Evolutionary conservation across 176 grass and related monocot genomes (phyloP).

Genomic region (Phragmites australis): DNA sequence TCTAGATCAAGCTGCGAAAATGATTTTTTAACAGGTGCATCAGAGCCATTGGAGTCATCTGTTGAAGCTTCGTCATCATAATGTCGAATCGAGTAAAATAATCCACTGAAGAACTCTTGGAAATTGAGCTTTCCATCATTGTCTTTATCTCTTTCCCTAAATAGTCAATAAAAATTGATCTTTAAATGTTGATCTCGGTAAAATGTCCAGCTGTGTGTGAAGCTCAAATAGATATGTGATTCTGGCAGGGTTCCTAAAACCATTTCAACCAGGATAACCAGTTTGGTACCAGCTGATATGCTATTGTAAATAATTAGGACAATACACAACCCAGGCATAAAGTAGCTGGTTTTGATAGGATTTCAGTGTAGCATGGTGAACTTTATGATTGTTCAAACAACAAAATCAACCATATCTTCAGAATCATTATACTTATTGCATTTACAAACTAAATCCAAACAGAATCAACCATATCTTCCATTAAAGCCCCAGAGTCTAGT

Average conservation of each 20-base stretch:
- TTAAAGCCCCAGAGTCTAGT: not conserved
- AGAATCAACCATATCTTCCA: not conserved
- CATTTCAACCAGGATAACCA: slow-evolving; percentile 20
- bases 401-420: not conserved
- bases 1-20: slow-evolving; percentile 84
- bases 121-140: slow-evolving; percentile 80
- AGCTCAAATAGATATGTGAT: slow-evolving; percentile 3
- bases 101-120: slow-evolving; percentile 80
- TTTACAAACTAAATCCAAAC: not conserved
- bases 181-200: slow-evolving; percentile 1
- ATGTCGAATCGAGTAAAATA: slow-evolving; percentile 80
- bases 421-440: not conserved
- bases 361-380: not conserved
- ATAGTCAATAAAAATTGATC: slow-evolving; percentile 29
- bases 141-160: slow-evolving; percentile 96
- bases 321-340: not conserved
- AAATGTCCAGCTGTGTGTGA: not conserved
- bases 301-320: slow-evolving; percentile 27
- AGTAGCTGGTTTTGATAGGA: slow-evolving; percentile 16
- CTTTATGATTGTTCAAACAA: slow-evolving; percentile 23
- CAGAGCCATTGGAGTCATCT: slow-evolving; percentile 54
- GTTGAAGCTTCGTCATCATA: slow-evolving; percentile 64
- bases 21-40: slow-evolving; percentile 81
- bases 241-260: not conserved
- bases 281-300: not conserved